Evolutionary conservation across 305 asterid species (phyloP).

Genomic region (Fraxinus xanthoxyloides): DNA sequence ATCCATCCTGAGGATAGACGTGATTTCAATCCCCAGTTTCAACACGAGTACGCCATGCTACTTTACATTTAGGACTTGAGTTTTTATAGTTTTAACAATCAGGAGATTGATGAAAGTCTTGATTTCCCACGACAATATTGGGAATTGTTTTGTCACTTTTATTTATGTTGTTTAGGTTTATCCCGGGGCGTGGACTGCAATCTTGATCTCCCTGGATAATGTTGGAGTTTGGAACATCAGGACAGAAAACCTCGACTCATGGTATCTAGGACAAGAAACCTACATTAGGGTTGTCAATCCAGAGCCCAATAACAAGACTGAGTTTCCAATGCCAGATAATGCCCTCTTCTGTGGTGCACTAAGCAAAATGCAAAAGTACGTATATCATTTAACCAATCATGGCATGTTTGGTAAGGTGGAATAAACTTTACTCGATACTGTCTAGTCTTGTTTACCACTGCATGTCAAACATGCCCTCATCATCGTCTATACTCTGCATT

Average conservation of each 20-base stretch:
- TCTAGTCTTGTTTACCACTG: not conserved
- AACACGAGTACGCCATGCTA: not conserved
- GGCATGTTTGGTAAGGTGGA: not conserved
- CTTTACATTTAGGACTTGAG: not conserved
- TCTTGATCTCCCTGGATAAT: conserved; percentile 78
- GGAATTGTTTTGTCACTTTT: not conserved
- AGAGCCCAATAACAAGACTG: conserved; percentile 84
- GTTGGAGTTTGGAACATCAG: conserved; percentile 95
- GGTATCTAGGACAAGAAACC: conserved; percentile 98
- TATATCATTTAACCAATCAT: not conserved
- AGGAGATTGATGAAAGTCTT: not conserved
- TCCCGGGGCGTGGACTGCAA: conserved; percentile 96
- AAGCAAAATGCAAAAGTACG: conserved; percentile 65
- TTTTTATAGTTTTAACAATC: not conserved
- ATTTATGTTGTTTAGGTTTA: conserved; percentile 52
- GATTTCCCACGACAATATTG: not conserved
- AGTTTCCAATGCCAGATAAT: conserved; percentile 82
- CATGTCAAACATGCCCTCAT: not conserved
- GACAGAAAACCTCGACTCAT: conserved; percentile 90
- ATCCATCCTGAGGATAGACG: not conserved
- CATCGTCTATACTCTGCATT: not conserved
- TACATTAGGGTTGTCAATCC: conserved; percentile 72
- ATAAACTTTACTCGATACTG: not conserved
- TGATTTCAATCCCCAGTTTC: not conserved
- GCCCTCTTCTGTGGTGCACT: conserved; percentile 85